Evolutionary conservation across 495 filamentous ascomycete genomes (phyloP).

Genomic region (Cairneyella variabilis): DNA sequence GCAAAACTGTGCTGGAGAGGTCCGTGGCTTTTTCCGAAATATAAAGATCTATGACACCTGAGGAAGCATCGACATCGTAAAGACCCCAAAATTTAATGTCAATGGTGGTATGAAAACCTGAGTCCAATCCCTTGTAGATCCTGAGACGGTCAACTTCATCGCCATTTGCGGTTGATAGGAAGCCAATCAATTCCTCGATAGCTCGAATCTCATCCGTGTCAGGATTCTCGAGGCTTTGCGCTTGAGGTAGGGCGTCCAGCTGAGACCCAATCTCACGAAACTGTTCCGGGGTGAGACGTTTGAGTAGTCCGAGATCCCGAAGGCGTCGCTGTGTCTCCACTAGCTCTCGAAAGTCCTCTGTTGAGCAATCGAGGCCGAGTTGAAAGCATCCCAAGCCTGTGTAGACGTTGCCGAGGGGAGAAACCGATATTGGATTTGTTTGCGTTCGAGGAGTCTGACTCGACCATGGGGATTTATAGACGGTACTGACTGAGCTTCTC

Average conservation of each 20-base stretch:
- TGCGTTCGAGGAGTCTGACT: background rate
- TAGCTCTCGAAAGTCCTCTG: slow-evolving; percentile 42
- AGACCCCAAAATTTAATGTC: slow-evolving; percentile 53
- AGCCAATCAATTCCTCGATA: background rate
- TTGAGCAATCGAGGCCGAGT: slow-evolving; percentile 42
- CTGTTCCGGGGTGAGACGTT: background rate
- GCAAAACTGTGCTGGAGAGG: slow-evolving; percentile 45
- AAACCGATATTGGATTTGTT: no score
- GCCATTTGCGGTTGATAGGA: background rate
- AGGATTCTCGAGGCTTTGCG: no score
- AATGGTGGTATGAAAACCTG: slow-evolving; percentile 46
- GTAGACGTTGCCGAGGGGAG: slow-evolving; percentile 43
- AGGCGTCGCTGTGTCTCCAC: slow-evolving; percentile 46
- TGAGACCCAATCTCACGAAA: background rate
- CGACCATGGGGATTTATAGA: background rate
- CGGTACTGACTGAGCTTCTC: no score
- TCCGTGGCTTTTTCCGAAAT: slow-evolving; percentile 51
- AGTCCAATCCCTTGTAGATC: slow-evolving; percentile 43
- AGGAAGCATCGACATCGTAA: slow-evolving; percentile 40
- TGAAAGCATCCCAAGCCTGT: slow-evolving; percentile 51
- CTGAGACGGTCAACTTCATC: background rate
- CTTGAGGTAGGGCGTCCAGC: background rate
- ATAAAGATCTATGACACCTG: slow-evolving; percentile 39
- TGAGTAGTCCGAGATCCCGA: slow-evolving; percentile 39
- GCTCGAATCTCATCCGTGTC: background rate